phyloP scores from a whole-genome alignment of 2,329 filamentous ascomycete genomes.

The Scorias spongiosa region DNA sequence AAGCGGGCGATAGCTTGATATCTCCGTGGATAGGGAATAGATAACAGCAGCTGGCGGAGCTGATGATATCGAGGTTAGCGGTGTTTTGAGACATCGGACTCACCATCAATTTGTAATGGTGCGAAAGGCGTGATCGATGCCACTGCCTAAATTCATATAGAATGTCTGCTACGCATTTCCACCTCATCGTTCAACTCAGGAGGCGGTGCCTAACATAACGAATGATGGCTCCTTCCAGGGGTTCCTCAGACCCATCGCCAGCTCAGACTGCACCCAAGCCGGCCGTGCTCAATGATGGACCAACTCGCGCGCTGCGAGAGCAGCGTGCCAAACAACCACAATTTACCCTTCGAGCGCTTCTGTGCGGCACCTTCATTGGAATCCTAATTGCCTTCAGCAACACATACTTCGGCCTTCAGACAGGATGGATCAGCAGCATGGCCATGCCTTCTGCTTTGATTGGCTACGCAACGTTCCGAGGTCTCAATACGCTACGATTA shows the following conservation, averaged over 20 bases:
- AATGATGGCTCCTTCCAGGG: not conserved
- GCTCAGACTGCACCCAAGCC: not conserved
- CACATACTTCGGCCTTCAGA: slow-evolving; percentile 97
- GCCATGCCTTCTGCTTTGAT: slow-evolving; percentile 91
- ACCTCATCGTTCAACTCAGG: not conserved
- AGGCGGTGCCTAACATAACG: not conserved
- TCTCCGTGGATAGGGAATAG: too few species aligned
- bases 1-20: too few species aligned
- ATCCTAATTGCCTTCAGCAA: slow-evolving; percentile 91
- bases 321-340: slow-evolving; percentile 22
- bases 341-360: slow-evolving; percentile 70
- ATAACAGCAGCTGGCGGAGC: too few species aligned
- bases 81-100: too few species aligned
- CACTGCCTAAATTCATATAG: too few species aligned
- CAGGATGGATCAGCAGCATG: slow-evolving; percentile 75
- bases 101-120: too few species aligned
- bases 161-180: not conserved
- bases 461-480: slow-evolving; percentile 85
- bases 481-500: slow-evolving; percentile 40
- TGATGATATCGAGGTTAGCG: too few species aligned
- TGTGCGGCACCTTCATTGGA: slow-evolving; percentile 69
- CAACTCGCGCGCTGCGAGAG: not conserved
- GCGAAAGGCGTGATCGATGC: too few species aligned
- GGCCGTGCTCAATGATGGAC: not conserved
- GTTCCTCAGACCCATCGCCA: not conserved